A percentile compares a stretch with the other conserved stretches of the same genome.
phyloP scores from a whole-genome alignment of 805 yeast genomes.

The Sungouiella thailandica region DNA sequence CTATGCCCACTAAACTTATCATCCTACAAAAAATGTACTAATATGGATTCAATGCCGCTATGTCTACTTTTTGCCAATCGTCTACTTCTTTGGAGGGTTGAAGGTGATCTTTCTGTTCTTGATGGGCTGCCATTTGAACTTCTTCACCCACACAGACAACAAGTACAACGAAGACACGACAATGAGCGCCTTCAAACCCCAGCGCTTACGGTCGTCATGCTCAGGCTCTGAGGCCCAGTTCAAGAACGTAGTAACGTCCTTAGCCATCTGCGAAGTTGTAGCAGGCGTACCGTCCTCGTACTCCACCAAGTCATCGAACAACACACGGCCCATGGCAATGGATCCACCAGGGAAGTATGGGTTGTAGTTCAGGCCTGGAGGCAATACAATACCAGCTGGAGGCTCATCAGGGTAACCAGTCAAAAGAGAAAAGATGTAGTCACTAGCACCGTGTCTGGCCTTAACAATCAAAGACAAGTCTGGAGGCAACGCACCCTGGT shows the following conservation, averaged over 20 bases:
- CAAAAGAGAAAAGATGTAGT: conserved; percentile 88
- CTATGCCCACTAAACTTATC: no score
- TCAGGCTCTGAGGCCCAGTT: conserved; percentile 99
- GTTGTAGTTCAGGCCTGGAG: conserved; percentile 95
- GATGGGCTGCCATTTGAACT: conserved; percentile 96
- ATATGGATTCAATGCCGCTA: neutral
- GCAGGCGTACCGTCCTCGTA: conserved; percentile 99
- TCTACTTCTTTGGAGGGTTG: conserved; percentile 76
- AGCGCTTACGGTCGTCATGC: conserved; percentile 95
- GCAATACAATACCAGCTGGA: conserved; percentile 93
- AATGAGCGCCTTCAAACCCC: conserved; percentile 89
- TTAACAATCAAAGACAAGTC: conserved; percentile 94
- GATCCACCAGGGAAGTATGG: conserved; percentile 99
- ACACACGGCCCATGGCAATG: conserved; percentile 98
- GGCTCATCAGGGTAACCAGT: conserved; percentile 99
- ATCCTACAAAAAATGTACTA: no score
- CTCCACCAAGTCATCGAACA: conserved; percentile 96
- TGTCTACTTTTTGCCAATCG: neutral
- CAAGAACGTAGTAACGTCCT: conserved; percentile 92
- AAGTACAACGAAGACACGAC: conserved; percentile 75
- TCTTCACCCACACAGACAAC: conserved; percentile 86
- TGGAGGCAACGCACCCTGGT: conserved; percentile 98
- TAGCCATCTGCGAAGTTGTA: conserved; percentile 98
- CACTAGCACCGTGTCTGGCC: conserved; percentile 98
- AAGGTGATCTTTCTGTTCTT: conserved; percentile 91